Base-by-base conservation (phyloP, 2,329 filamentous ascomycete genomes). In the Colletotrichum sp. region DNA sequence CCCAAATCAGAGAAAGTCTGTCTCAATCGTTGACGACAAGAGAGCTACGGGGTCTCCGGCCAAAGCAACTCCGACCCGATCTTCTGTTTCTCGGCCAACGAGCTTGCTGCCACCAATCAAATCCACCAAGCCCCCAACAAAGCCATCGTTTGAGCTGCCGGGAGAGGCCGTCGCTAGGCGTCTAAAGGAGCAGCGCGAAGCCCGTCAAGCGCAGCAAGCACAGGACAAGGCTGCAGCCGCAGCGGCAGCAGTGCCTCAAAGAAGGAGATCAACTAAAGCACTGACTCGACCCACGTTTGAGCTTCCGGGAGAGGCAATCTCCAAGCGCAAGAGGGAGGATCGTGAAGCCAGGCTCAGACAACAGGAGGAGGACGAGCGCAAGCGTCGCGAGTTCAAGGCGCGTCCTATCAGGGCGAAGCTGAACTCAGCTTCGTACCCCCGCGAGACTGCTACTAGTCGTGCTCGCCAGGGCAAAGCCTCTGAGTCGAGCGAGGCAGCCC, bases 321-420 rank as follows among this genome's bases (percentile, higher is more conserved):
- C 89, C 4, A 85, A 88, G 3, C 84, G 87, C 32, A 90, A 92
- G 84, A 85, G 88, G 78, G 87, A 93, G 83, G 86, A 91, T 80
- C 86, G 88, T 71, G 88, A 92, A 79, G 86, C 90, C 73, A 89
- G 87, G 77, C 83, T 93, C 59, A 88, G 85, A 77, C 87, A 87
- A 5, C 87, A 92, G 79, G 91, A 92, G 79, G 91, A 93, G 78
- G 91, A 92, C 78, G 90, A 92, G 76, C 88, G 86, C 28, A 90
- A 87, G 82, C 88, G 88, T 71, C 90, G 92, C 71, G 90, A 93
- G 79, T 93, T 93, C 85, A 93, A 92, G 81, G 92, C 92, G 7
- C 88, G 88, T 43, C 92, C 92, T 21, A 81, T 91, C 48, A 88
- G 88, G 57, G 83, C 85, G 69, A 88, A 85, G 71, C 80, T 86